A percentile compares a stretch with the other conserved stretches of the same genome.
These are phyloP conservation scores for Pythium chondricola DNA, from an alignment of 352 stramenopile genomes.

Conservation along the genomic window DNA sequence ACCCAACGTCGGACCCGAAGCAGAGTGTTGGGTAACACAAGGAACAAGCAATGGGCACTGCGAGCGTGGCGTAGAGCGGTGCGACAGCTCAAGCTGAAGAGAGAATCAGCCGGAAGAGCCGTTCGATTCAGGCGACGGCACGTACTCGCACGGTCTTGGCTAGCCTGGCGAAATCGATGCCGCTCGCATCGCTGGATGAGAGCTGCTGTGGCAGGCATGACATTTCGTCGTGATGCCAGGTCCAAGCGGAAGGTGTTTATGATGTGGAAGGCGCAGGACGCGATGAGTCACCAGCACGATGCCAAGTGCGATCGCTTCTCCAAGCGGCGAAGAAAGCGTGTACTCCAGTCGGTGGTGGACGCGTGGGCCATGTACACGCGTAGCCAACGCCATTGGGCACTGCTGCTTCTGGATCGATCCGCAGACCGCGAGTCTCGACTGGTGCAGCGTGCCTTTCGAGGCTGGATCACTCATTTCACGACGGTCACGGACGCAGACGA, in stretches of 20 bases:
- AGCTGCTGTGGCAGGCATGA: not conserved
- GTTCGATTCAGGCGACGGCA: no score
- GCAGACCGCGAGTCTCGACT: not conserved
- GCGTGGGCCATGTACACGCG: not conserved
- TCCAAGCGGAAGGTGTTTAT: not conserved
- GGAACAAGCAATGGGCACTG: not conserved
- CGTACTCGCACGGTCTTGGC: no score
- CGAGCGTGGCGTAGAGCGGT: conserved; percentile 4
- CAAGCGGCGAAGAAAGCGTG: not conserved
- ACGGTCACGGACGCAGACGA: not conserved
- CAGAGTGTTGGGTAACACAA: not conserved
- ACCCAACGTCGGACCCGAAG: no score
- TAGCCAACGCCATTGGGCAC: no score
- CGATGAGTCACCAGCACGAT: not conserved
- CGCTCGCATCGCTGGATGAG: not conserved
- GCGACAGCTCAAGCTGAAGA: not conserved
- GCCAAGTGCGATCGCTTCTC: not conserved
- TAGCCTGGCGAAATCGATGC: not conserved
- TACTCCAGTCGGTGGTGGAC: not conserved
- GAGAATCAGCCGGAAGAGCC: no score
- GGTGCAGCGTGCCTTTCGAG: not conserved
- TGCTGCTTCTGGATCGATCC: not conserved
- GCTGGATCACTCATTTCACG: not conserved
- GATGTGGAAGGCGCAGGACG: conserved; percentile 3
- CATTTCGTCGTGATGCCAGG: not conserved